These are phyloP conservation scores for Dryadomyces sulphureus DNA, from an alignment of 2,329 filamentous ascomycete genomes.

Conservation along the genomic window DNA sequence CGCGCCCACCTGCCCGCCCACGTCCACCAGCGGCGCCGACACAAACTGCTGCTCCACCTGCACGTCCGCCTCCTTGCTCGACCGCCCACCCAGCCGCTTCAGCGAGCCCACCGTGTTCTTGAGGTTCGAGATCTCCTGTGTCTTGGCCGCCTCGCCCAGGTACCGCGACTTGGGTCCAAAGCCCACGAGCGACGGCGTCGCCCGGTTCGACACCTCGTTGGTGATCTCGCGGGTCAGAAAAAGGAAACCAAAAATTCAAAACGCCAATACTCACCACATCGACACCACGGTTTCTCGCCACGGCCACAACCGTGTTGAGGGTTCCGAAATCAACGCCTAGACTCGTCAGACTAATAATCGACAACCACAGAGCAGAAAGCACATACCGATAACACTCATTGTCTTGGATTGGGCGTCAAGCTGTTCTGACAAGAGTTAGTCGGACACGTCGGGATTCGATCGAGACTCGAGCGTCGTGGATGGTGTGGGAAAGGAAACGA, in stretches of 20 bases:
- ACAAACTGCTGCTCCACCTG: slow-evolving; percentile 86
- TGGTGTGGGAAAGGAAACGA: not conserved
- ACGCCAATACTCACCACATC: slow-evolving; percentile 66
- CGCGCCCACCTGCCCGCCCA: slow-evolving; percentile 87
- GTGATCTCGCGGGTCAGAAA: slow-evolving; percentile 51
- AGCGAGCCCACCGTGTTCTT: slow-evolving; percentile 95
- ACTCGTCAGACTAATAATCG: slow-evolving; percentile 4
- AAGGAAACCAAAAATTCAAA: slow-evolving; percentile 1
- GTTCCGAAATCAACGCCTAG: slow-evolving; percentile 86
- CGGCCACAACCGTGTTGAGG: slow-evolving; percentile 92
- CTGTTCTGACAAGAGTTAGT: not conserved
- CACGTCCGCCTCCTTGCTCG: slow-evolving; percentile 79
- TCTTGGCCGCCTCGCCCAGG: slow-evolving; percentile 91
- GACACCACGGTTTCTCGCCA: slow-evolving; percentile 95
- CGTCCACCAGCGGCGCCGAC: slow-evolving; percentile 71
- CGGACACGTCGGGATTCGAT: not conserved
- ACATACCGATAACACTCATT: slow-evolving; percentile 13
- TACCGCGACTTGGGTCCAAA: slow-evolving; percentile 91
- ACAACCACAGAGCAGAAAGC: not conserved
- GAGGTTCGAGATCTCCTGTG: slow-evolving; percentile 96
- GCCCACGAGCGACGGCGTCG: slow-evolving; percentile 92
- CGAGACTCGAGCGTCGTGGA: not conserved
- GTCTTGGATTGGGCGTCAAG: slow-evolving; percentile 6
- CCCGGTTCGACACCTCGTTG: slow-evolving; percentile 98
- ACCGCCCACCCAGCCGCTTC: slow-evolving; percentile 82